phyloP scores from a whole-genome alignment of 306 rosid genomes.

The Chamaecrista fasciculata region DNA sequence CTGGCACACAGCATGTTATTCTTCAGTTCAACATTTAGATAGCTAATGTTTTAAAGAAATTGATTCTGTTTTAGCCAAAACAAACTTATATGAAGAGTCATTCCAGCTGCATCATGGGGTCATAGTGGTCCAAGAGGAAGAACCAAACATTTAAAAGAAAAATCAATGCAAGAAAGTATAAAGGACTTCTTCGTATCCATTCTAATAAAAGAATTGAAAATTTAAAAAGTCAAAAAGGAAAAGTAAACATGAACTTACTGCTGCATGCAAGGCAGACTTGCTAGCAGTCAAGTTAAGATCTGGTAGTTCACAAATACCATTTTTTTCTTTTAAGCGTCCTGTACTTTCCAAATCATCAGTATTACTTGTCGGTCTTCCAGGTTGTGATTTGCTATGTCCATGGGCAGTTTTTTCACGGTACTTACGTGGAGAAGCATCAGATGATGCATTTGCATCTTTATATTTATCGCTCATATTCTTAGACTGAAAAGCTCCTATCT shows the following conservation, averaged over 20 bases:
- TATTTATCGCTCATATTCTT: slow-evolving; percentile 57
- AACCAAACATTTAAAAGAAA: slow-evolving; percentile 16
- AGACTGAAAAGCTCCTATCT: slow-evolving; percentile 50
- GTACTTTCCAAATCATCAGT: slow-evolving; percentile 49
- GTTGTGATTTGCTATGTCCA: slow-evolving; percentile 59
- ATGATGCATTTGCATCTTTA: slow-evolving; percentile 58
- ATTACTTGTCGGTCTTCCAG: slow-evolving; percentile 48
- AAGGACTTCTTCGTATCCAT: slow-evolving; percentile 9
- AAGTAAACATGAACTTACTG: slow-evolving; percentile 55
- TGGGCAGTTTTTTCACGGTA: slow-evolving; percentile 56
- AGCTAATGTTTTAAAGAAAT: slow-evolving; percentile 16
- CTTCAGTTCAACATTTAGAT: slow-evolving; percentile 8
- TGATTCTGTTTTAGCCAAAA: slow-evolving; percentile 1
- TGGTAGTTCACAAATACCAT: slow-evolving; percentile 54
- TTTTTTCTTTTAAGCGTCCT: slow-evolving; percentile 59
- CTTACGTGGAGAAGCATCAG: slow-evolving; percentile 56
- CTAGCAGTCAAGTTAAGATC: slow-evolving; percentile 59
- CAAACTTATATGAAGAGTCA: slow-evolving; percentile 3
- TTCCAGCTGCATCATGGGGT: slow-evolving; percentile 3
- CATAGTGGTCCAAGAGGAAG: slow-evolving; percentile 10
- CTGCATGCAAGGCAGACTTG: slow-evolving; percentile 49
- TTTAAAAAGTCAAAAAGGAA: neutral
- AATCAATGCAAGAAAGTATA: slow-evolving; percentile 10
- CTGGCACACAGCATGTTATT: slow-evolving; percentile 10
- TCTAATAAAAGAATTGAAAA: slow-evolving; percentile 11